Base-by-base conservation (phyloP, 2,329 filamentous ascomycete species). In the Paraphaeosphaeria sporulosa region DNA sequence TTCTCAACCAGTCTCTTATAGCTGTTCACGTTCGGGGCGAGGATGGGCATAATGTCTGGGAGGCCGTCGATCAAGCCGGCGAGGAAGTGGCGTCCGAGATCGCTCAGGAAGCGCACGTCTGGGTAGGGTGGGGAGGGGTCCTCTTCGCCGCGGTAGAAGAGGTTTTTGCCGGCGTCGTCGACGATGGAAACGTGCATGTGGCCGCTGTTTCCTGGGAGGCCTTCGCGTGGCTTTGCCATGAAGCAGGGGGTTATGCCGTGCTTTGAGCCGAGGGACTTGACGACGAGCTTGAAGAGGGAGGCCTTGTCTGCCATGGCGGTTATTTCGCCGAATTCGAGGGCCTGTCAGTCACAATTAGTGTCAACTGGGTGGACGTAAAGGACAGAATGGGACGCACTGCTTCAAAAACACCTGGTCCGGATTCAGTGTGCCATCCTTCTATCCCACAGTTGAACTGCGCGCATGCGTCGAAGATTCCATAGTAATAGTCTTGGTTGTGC, bases 1-100 rank as follows among this genome's bases (percentile, higher is more conserved):
- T 98, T 98, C 82, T 99, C 95, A 2, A 99, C 95, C 0, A 99
- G 86, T 3, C 95, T 90, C 81, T 99, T 99, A 84, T 99, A 99
- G 63, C 92, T 96, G 84, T 99, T 99, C 73, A 99, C 87, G 0
- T 93, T 99, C 0, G 95, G 95, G 0, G 94, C 95, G 13, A 99
- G 84, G 60, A 98, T 84, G 0, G 95, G 95, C 95, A 99, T 99
- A 67, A 98, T 88, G 73, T 97, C 93, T 2, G 95, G 93, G 4
- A 99, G 85, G 15, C 94, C 95, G 25, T 92, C 90, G 0, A 99
- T 85, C 1, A 99, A 79, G 8, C 95, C 95, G 0, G 95, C 95
- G 0, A 99, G 87, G 81, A 99, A 99, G 68, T 98, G 90, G 12
- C 94, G 88, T 1, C 95, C 95, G 17, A 97, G 79, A 69, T 98